Evolutionary conservation across 192 early-diverging fungal species (phyloP).

Genomic region (Entomortierella beljakovae): DNA sequence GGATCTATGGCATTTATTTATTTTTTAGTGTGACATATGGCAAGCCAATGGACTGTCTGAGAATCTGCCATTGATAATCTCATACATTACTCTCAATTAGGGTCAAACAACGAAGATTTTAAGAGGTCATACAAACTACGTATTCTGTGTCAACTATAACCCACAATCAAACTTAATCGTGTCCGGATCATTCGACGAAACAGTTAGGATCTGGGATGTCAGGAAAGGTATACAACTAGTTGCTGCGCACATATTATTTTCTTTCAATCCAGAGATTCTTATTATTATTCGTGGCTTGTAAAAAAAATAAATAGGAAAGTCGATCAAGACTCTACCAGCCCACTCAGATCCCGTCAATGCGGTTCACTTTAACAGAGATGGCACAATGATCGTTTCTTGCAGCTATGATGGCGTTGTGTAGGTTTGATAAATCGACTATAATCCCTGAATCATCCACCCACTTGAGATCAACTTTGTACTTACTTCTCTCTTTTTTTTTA

Average conservation of each 20-base stretch:
- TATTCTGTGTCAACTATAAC: slow-evolving; percentile 98
- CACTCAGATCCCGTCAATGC: slow-evolving; percentile 97
- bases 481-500: slow-evolving; percentile 5
- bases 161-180: slow-evolving; percentile 94
- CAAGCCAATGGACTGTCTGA: no score
- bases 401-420: slow-evolving; percentile 97
- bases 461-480: no score
- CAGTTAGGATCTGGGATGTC: slow-evolving; percentile 96
- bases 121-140: slow-evolving; percentile 95
- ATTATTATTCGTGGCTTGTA: no score
- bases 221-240: slow-evolving; percentile 68
- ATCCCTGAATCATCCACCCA: no score
- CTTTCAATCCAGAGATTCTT: background rate
- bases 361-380: slow-evolving; percentile 97
- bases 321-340: slow-evolving; percentile 90
- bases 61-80: slow-evolving; percentile 4
- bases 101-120: slow-evolving; percentile 79
- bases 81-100: slow-evolving; percentile 35
- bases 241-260: background rate
- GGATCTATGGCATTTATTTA: slow-evolving; percentile 4
- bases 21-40: slow-evolving; percentile 5
- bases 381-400: slow-evolving; percentile 94
- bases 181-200: slow-evolving; percentile 98
- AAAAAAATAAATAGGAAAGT: slow-evolving; percentile 72
- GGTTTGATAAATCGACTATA: slow-evolving; percentile 22